phyloP scores from a whole-genome alignment of 2,329 filamentous ascomycete genomes.

The Aspergillus pseudonomiae region DNA sequence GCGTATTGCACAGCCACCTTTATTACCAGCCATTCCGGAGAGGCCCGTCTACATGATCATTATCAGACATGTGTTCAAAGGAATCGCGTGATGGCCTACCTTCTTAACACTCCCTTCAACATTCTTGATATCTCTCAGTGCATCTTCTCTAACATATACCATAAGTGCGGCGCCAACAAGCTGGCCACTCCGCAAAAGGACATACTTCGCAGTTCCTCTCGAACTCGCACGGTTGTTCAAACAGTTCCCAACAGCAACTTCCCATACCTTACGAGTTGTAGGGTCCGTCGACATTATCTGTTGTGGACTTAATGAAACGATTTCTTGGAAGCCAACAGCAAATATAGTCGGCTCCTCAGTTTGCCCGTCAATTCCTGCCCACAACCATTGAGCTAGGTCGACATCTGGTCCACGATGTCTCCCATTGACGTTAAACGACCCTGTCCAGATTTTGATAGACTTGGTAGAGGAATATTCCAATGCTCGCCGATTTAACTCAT shows the following conservation, averaged over 20 bases:
- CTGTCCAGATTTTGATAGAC: constrained; percentile 77
- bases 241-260: constrained; percentile 74
- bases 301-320: constrained; percentile 95
- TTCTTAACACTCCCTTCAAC: constrained; percentile 97
- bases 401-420: constrained; percentile 74
- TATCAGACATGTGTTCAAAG: not conserved
- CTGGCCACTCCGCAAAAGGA: constrained; percentile 87
- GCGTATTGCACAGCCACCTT: constrained; percentile 93
- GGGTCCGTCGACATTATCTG: constrained; percentile 99
- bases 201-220: constrained; percentile 75
- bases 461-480: constrained; percentile 75
- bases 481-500: constrained; percentile 68
- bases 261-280: constrained; percentile 81
- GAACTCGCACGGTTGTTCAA: constrained; percentile 72
- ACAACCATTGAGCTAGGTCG: constrained; percentile 85
- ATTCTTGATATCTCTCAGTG: constrained; percentile 84
- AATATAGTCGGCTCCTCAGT: constrained; percentile 77
- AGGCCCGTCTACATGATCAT: constrained; percentile 65
- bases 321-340: constrained; percentile 93
- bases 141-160: constrained; percentile 82
- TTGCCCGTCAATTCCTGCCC: constrained; percentile 59
- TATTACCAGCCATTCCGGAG: constrained; percentile 97
- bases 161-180: constrained; percentile 91
- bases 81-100: constrained; percentile 37
- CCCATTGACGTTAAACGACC: constrained; percentile 95